phyloP scores from a whole-genome alignment of 495 filamentous ascomycete genomes.

The Penicillium cosmopolitanum region DNA sequence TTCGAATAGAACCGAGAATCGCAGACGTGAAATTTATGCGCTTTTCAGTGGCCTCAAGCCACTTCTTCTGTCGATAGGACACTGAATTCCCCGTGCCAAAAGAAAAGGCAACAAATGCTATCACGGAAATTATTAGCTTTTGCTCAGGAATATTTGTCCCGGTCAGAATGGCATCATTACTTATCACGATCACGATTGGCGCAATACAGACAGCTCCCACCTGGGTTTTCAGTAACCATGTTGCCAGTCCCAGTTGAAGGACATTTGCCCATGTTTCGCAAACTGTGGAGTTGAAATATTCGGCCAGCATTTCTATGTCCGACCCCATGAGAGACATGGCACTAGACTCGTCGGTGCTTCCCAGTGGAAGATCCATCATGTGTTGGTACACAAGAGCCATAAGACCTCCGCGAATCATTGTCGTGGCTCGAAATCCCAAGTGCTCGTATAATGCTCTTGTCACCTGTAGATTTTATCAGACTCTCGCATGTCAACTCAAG shows the following conservation, averaged over 20 bases:
- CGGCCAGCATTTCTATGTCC: slow-evolving; percentile 53
- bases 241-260: slow-evolving; percentile 59
- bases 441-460: slow-evolving; percentile 54
- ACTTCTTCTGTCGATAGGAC: slow-evolving; percentile 47
- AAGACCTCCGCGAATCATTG: slow-evolving; percentile 57
- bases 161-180: slow-evolving; percentile 23
- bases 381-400: slow-evolving; percentile 50
- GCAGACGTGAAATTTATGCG: slow-evolving; percentile 50
- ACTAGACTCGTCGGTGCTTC: slow-evolving; percentile 47
- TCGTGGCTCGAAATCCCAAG: slow-evolving; percentile 50
- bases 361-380: slow-evolving; percentile 35
- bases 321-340: slow-evolving; percentile 62
- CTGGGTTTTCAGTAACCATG: slow-evolving; percentile 52
- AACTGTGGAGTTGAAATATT: slow-evolving; percentile 40
- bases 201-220: slow-evolving; percentile 49
- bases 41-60: slow-evolving; percentile 56
- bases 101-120: slow-evolving; percentile 12
- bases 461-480: slow-evolving; percentile 23
- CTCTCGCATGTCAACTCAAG: neutral
- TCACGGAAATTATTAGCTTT: neutral
- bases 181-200: slow-evolving; percentile 53
- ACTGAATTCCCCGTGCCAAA: slow-evolving; percentile 49
- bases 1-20: slow-evolving; percentile 24
- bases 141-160: no score
- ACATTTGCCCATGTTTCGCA: slow-evolving; percentile 59